Base-by-base conservation (phyloP, 331 rosid genomes). In the Rosa hybrid region DNA sequence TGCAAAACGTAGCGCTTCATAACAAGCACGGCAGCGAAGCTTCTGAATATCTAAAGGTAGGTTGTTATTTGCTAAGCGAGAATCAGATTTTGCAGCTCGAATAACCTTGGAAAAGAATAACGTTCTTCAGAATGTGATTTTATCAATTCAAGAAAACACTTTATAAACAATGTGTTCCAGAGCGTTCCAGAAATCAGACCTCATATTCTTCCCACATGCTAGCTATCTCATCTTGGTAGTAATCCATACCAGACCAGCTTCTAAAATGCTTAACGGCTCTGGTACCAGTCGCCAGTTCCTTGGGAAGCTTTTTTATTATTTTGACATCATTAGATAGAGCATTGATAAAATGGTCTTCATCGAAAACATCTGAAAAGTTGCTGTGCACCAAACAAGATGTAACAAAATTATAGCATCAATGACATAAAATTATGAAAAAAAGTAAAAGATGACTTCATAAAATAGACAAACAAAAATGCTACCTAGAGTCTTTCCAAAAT, bases 401-500 rank as follows among this genome's bases (percentile, higher is more conserved):
- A 60, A 75, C 42, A 39, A 76, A 34, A 65, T 74, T 77, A 62
- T 57, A 77, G 51, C 81, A 77, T 56, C 53, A 68, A 44, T 78
- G 20, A 78, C 75, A 81, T 41, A 77, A 81, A 60, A 25, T 68
- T 54, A 71, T 3, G 16, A 21, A 44, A 74, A 27, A 57, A 51
- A 57, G 44, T 34, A 56, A 5, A 30, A 8, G 5, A 64, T 9
- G 25, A 54, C 50, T 2, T 9, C 11, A 11, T 10, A 21, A 68
- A 54, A 38, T 76, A 42, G 12, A 4, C n/a, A 27, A 70, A 21
- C 57, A 8, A 49, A 49, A 51, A 12, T 71, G 57, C 59, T 80
- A 96, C 99, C 99, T 96, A 60, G 89, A 80, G 83, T 96, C 99
- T 14, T 89, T 88, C 98, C 99, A 96, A 85, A 91, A 96, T 74